Conservation (phyloP, 192 early-diverging fungal species). For the Thamnidium elegans region DNA sequence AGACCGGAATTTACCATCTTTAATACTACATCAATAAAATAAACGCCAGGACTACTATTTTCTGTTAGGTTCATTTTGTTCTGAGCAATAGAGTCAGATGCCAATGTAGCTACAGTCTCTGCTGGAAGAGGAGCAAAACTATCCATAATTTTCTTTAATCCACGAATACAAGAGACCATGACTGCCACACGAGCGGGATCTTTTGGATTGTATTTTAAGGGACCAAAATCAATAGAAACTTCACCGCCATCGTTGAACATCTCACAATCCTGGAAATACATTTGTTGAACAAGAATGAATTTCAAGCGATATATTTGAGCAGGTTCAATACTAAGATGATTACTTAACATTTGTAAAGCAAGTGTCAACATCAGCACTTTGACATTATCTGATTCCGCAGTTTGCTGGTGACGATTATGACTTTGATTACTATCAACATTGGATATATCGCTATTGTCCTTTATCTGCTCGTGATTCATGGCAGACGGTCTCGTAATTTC, state of each 20-base stretch:
- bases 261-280: slow-evolving; percentile 52
- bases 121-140: slow-evolving; percentile 36
- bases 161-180: slow-evolving; percentile 34
- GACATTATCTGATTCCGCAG: slow-evolving; percentile 36
- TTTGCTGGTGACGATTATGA: background rate
- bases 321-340: slow-evolving; percentile 42
- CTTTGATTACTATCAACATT: background rate
- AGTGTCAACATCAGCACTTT: slow-evolving; percentile 44
- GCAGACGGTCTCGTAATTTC: slow-evolving; percentile 24
- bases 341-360: slow-evolving; percentile 56
- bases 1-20: slow-evolving; percentile 51
- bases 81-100: slow-evolving; percentile 22
- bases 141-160: slow-evolving; percentile 44
- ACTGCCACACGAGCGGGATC: slow-evolving; percentile 34
- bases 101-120: slow-evolving; percentile 30
- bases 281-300: slow-evolving; percentile 42
- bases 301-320: slow-evolving; percentile 49
- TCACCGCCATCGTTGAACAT: slow-evolving; percentile 35
- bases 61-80: slow-evolving; percentile 25
- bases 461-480: background rate
- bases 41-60: slow-evolving; percentile 39
- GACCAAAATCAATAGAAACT: slow-evolving; percentile 39
- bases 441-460: no score
- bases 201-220: slow-evolving; percentile 37
- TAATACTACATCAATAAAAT: slow-evolving; percentile 54